Evolutionary conservation across 2,329 filamentous ascomycete genomes (phyloP).

Genomic region (Balansia obtecta): DNA sequence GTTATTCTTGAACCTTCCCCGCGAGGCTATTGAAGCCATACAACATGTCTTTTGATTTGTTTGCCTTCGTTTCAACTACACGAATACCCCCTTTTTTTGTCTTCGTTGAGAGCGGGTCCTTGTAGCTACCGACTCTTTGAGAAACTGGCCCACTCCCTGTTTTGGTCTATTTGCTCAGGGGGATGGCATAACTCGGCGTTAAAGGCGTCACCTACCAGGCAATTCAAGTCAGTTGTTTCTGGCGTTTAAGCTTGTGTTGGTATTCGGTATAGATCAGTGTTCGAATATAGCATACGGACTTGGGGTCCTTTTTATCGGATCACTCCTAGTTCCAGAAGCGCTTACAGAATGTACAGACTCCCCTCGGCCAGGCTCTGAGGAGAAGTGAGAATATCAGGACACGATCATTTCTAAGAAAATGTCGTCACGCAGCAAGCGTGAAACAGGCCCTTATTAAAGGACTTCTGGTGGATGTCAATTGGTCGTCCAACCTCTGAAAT

Average conservation of each 20-base stretch:
- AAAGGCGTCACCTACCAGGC: constrained; percentile 7
- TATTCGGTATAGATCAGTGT: neutral
- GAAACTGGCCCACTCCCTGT: neutral
- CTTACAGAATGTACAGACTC: neutral
- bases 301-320: neutral
- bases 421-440: no score
- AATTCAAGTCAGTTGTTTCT: constrained; percentile 2
- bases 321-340: neutral
- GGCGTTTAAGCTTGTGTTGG: neutral
- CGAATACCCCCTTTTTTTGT: neutral
- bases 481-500: no score
- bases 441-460: no score
- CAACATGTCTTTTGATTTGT: neutral
- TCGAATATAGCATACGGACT: neutral
- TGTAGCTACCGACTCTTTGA: neutral
- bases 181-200: constrained; percentile 7
- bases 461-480: no score
- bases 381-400: neutral
- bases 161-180: neutral
- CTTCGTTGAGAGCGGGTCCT: neutral
- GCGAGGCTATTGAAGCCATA: neutral
- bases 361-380: neutral
- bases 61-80: neutral
- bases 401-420: no score
- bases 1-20: neutral